Percentiles rank a stretch among this genome's conserved stretches.
Conservation (phyloP, 306 rosid genomes). For the Cicer bijugum region DNA sequence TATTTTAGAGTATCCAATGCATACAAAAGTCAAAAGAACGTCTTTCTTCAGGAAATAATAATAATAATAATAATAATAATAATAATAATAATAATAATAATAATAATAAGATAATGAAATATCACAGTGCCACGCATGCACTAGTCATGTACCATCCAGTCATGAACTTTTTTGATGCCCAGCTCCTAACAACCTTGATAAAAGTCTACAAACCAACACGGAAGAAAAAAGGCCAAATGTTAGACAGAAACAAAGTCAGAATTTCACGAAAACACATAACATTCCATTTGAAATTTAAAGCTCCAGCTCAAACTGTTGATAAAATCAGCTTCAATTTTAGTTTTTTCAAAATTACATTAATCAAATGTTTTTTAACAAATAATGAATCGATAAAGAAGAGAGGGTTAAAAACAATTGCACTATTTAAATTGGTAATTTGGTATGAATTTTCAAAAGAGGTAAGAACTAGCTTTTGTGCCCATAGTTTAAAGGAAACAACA, state of each 20-base stretch:
- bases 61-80: too few relatives aligned
- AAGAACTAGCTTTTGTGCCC: not conserved
- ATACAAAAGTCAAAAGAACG: not conserved
- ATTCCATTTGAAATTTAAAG: constrained; percentile 27
- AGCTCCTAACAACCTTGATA: constrained; percentile 85
- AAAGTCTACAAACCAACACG: constrained; percentile 68
- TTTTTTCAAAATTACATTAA: not conserved
- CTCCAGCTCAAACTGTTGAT: not conserved
- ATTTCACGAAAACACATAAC: constrained; percentile 8
- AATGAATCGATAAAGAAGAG: not conserved
- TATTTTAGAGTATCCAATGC: not conserved
- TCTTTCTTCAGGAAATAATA: constrained; percentile 7
- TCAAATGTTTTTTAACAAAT: not conserved
- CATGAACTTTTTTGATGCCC: constrained; percentile 98
- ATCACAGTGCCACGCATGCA: constrained; percentile 13
- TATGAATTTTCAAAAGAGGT: not conserved
- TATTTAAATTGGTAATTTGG: not conserved
- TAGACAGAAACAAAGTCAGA: constrained; percentile 29
- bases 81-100: too few relatives aligned
- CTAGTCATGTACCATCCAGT: constrained; percentile 74
- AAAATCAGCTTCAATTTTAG: not conserved
- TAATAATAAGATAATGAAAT: not conserved
- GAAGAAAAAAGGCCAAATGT: constrained; percentile 40
- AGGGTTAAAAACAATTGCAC: not conserved
- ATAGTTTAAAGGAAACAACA: not conserved